Evolutionary conservation across 208 protist species (phyloP), one percentile per base, ranked within the genome.

Genomic region (Trypanosoma avium): DNA sequence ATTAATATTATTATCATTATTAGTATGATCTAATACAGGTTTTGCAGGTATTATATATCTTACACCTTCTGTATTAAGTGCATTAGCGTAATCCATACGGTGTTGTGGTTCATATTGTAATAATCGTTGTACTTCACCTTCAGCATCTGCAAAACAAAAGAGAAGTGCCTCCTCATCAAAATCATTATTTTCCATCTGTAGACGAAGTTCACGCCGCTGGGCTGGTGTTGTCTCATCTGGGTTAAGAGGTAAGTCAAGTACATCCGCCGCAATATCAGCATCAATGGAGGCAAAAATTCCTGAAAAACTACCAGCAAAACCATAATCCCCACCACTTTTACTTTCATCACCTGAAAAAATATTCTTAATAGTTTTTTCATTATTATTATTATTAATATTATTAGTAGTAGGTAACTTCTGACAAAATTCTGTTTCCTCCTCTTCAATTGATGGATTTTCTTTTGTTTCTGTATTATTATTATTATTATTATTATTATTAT

Each of bases 261-360:
- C 76, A 43, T 94, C 91, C 0, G 67, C 61, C 26, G 79, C 70
- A 27, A 93, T 45, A 58, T 88, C 83, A 1, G 32, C 42, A 32
- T 94, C 83, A 4, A 91, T 27, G 8, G 65, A 53, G 4, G 67
- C 43, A 65, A 97, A 97, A 15, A 92, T 45, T 3, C 86, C 86
- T 40, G 67, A 83, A 56, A 95, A 95, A 47, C 70, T 69, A 60
- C 85, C 82, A 2, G 79, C 87, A 50, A 95, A 97, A 60, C 92
- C 92, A 70, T 95, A 97, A 52, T 69, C 67, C 55, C 60, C 60
- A n/a, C 33, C 66, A 19, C 53, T 30, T 7, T 61, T 35, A 10
- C 32, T 7, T 21, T 1, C 21, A 17, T 3, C n/a, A 0, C 19
- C 48, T 40, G 12, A 47, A n/a, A 4, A 12, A 45, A 9, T 32